Conservation (phyloP, 495 filamentous ascomycete species). For the Tuber borchii region DNA sequence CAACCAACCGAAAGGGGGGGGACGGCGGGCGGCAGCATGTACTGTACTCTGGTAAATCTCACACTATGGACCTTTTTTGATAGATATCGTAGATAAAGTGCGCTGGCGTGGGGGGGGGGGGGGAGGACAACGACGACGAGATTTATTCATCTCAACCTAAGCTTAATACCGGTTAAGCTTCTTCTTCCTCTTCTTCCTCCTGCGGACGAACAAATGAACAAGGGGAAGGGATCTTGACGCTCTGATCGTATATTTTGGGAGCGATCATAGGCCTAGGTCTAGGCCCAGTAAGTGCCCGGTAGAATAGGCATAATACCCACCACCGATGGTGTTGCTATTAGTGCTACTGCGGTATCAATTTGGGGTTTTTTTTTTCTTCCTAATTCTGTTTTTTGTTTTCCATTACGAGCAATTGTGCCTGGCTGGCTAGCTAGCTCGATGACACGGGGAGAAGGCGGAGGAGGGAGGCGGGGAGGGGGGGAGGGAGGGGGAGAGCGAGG, state of each 20-base stretch:
- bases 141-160: neutral
- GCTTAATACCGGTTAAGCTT: neutral
- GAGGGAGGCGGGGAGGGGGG: too few relatives aligned
- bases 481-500: too few relatives aligned
- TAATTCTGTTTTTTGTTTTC: neutral
- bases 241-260: neutral
- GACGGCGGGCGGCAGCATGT: too few relatives aligned
- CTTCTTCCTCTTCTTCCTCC: too few relatives aligned
- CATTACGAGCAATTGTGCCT: too few relatives aligned
- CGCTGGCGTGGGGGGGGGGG: neutral
- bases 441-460: too few relatives aligned
- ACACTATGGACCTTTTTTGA: neutral
- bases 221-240: neutral
- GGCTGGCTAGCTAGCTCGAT: too few relatives aligned
- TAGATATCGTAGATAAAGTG: slow-evolving; percentile 3
- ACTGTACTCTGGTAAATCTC: neutral
- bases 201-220: neutral
- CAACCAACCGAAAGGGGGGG: neutral
- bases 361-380: neutral
- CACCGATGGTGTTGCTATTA: neutral
- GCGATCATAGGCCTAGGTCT: neutral
- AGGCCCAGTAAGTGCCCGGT: neutral
- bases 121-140: neutral
- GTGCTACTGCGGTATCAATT: neutral
- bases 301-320: neutral